Conservation (phyloP, 805 yeast genomes). For the Candida sonorensis region DNA sequence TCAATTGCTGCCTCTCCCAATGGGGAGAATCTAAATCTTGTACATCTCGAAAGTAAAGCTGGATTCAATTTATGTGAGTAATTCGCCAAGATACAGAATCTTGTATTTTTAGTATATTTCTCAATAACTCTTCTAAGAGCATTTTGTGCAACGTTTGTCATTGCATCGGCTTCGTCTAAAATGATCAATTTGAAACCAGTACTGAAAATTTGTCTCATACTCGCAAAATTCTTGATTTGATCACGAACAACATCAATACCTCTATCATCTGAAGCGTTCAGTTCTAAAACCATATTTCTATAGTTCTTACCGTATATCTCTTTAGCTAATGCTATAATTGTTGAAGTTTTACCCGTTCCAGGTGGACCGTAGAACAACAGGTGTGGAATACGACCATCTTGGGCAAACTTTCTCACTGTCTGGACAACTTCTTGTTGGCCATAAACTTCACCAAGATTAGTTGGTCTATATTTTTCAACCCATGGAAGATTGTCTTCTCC, state of each 20-base stretch:
- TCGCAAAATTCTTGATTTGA: constrained; percentile 93
- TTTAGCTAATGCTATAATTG: constrained; percentile 78
- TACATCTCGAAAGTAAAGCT: constrained; percentile 89
- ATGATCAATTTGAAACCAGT: constrained; percentile 83
- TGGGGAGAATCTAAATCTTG: constrained; percentile 90
- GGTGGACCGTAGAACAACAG: constrained; percentile 93
- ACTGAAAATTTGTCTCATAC: constrained; percentile 88
- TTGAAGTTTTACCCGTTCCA: constrained; percentile 90
- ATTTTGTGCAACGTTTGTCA: constrained; percentile 83
- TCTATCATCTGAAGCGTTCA: constrained; percentile 95
- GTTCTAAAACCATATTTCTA: constrained; percentile 84
- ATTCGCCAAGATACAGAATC: constrained; percentile 93
- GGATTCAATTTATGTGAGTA: constrained; percentile 95
- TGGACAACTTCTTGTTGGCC: constrained; percentile 86
- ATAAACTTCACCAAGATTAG: constrained; percentile 73
- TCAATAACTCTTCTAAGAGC: constrained; percentile 82
- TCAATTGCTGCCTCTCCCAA: constrained; percentile 60
- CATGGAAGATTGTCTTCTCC: constrained; percentile 53
- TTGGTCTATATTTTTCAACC: constrained; percentile 97
- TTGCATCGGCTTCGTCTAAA: constrained; percentile 95
- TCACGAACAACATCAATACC: constrained; percentile 98
- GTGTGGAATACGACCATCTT: constrained; percentile 83
- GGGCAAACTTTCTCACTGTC: constrained; percentile 79
- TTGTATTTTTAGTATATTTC: constrained; percentile 87
- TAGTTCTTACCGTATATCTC: constrained; percentile 81